phyloP scores from a whole-genome alignment of 495 filamentous ascomycete species.

The Aspergillus conjunctus region DNA sequence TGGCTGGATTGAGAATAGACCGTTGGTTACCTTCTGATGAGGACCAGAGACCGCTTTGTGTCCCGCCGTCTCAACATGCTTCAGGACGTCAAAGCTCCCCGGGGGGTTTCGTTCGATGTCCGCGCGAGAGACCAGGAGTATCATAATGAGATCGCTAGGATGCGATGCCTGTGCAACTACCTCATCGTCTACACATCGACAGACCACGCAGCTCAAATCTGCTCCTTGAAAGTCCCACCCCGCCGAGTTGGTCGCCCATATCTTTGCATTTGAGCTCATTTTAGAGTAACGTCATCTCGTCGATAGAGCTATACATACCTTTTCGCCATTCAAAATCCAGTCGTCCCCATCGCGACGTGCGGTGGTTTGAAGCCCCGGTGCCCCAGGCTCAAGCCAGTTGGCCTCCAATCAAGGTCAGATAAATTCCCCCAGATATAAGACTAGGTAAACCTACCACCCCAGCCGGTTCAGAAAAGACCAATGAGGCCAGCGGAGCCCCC shows the following conservation, averaged over 20 bases:
- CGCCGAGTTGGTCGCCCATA: conserved; percentile 20
- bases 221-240: conserved; percentile 23
- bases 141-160: conserved; percentile 17
- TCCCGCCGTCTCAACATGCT: conserved; percentile 19
- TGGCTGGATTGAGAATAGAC: background rate
- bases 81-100: conserved; percentile 11
- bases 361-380: conserved; percentile 19
- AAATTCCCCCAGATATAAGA: background rate
- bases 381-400: conserved; percentile 20
- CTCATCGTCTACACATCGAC: conserved; percentile 12
- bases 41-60: conserved; percentile 20
- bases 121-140: conserved; percentile 14
- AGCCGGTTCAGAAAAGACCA: conserved; percentile 18
- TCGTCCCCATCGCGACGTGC: conserved; percentile 13
- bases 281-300: background rate
- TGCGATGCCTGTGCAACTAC: conserved; percentile 3
- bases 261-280: too few relatives aligned
- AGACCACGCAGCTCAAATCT: conserved; percentile 20
- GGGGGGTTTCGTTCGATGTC: conserved; percentile 12
- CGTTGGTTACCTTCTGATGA: conserved; percentile 11
- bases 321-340: conserved; percentile 23
- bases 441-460: conserved; percentile 12
- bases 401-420: conserved; percentile 3
- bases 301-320: conserved; percentile 8
- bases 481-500: conserved; percentile 18